phyloP scores from a whole-genome alignment of 345 rosid species.

The Gossypioides kirkii region DNA sequence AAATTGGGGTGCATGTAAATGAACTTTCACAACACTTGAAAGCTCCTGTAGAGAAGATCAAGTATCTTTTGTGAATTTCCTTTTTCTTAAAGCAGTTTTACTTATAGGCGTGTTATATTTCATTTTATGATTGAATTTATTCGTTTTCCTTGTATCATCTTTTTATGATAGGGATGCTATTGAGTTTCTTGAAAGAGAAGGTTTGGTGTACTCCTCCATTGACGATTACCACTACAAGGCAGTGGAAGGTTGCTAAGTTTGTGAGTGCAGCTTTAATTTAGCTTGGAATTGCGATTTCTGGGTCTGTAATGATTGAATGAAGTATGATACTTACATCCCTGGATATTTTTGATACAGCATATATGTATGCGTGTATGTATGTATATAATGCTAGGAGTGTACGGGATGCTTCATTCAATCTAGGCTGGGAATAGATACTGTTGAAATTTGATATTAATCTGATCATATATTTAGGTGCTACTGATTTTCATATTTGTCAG shows the following conservation, averaged over 20 bases:
- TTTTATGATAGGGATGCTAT: constrained; percentile 46
- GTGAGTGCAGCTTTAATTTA: background rate
- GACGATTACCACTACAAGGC: constrained; percentile 95
- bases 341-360: background rate
- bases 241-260: constrained; percentile 39
- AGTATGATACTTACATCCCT: background rate
- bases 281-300: background rate
- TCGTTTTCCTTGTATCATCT: background rate
- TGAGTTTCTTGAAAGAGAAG: constrained; percentile 79
- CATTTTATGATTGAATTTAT: background rate
- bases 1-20: constrained; percentile 74
- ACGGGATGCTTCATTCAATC: background rate
- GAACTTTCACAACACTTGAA: constrained; percentile 72
- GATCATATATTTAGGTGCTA: background rate
- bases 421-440: background rate
- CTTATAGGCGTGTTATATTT: background rate
- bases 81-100: background rate
- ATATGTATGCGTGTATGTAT: background rate
- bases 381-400: background rate
- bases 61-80: constrained; percentile 35
- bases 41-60: constrained; percentile 69
- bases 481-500: background rate
- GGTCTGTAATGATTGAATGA: background rate
- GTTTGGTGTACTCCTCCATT: constrained; percentile 83
- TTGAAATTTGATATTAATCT: background rate